Evolutionary conservation across 192 early-diverging fungal species (phyloP), one percentile per base, ranked within the genome.

Genomic region (Coemansia sp.): DNA sequence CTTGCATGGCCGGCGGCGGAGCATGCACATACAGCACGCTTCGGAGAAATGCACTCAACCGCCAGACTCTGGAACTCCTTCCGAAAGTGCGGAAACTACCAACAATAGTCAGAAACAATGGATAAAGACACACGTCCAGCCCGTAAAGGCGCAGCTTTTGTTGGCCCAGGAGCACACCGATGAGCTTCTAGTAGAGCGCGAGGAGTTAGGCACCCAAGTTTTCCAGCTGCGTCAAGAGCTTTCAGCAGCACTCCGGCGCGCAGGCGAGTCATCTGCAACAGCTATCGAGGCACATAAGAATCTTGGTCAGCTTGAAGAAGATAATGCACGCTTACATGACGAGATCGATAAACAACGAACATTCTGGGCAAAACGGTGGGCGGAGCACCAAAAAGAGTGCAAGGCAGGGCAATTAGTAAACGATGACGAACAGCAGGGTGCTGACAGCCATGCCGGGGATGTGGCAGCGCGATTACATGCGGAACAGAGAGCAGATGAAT

Each of bases 121-220:
- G 77, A 52, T 62, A 6, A 70, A 65, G 59, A 17, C 39, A 11
- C 72, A 80, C 50, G 42, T 80, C 0, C 71, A 71, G 54, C 77
- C 77, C 0, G 24, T 80, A 11, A 71, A 65, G 63, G 58, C 66
- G 5, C 77, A 74, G 39, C 68, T 80, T 22, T 53, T 74, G 32
- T 14, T 80, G 52, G 69, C 72, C 6, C 77, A 68, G 31, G 77
- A 80, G 24, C 77, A 66, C 51, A 62, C 62, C 1, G 77, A 80
- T 31, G 72, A 74, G 68, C 60, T 80, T 50, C 62, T 74, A 1
- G 67, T 57, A 7, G 77, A 74, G 55, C 77, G 77, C 51, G 77
- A 80, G 36, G 68, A 80, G n/a, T 50, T 68, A 33, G 62, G 55
- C 5, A 57, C 72, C 6, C 61, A 80, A 54, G 42, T 70, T 10